Base-by-base conservation (phyloP, 1,284 basidiomycete genomes). In the Sutorius eximius region DNA sequence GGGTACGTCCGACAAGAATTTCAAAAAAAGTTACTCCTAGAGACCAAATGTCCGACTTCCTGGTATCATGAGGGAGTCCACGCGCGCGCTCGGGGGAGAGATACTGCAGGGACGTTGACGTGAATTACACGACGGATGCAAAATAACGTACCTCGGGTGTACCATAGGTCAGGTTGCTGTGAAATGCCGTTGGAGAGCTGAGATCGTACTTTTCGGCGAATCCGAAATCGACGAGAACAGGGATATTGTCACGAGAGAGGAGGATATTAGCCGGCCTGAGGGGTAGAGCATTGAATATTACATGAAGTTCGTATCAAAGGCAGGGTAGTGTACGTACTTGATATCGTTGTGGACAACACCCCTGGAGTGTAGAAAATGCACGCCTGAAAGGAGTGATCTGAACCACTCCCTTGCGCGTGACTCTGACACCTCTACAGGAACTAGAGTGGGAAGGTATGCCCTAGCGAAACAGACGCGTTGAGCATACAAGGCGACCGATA, bases 321-420 rank as follows among this genome's bases (percentile, higher is more conserved):
- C 36, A 18, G 11, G n/a, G 6, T 18, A 16, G 10, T 29, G 33
- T 45, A 75, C 85, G 43, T 66, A 91, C 87, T 97, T 97, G 78
- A 97, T 95, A 67, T 97, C 94, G 67, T 96, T 96, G 70, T 97
- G 94, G 0, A 93, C 92, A 45, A 97, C 87, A 32, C 92, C 91
- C 44, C 87, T 85, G 57, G 81, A 82, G 73, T 97, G 93, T 8
- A 95, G 80, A 67, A 93, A 95, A 52, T 88, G 85, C n/a, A 95
- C 80, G 3, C 87, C 94, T 8, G 89, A 91, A n/a, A 93, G 81
- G 9, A 97, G 82, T 52, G 85, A 88, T 45, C 80, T 82, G 68
- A 97, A 93, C 89, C 93, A 96, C 55, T 82, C 78, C 45, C 82
- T 84, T n/a, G 91, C 91, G 57, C 83, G 83, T 2, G 74, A 62